These are phyloP conservation scores for Thelephora ganbajun DNA, from an alignment of 768 basidiomycete species.

Conservation along the genomic window DNA sequence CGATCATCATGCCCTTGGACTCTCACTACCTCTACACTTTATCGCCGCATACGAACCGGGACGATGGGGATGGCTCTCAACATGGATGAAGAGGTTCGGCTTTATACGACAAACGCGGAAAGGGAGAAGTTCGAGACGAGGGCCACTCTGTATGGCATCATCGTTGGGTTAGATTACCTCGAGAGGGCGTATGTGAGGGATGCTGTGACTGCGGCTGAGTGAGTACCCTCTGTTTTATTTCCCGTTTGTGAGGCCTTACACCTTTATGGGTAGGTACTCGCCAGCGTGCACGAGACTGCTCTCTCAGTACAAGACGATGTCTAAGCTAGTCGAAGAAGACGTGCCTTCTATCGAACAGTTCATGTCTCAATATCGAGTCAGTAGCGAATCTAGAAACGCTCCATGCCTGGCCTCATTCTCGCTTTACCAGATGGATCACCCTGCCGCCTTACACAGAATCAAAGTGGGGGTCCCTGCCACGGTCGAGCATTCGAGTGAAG, in stretches of 20 bases:
- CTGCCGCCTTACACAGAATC: conserved; percentile 82
- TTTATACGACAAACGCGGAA: conserved; percentile 79
- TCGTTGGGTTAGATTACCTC: conserved; percentile 85
- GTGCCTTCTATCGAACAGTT: conserved; percentile 81
- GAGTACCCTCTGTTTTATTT: conserved; percentile 20
- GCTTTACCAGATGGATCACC: conserved; percentile 72
- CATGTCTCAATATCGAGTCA: conserved; percentile 75
- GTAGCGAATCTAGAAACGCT: conserved; percentile 12
- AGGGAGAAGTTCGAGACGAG: conserved; percentile 80
- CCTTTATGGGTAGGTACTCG: conserved; percentile 62
- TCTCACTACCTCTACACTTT: too few relatives aligned
- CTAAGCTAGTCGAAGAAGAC: conserved; percentile 86
- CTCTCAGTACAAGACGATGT: conserved; percentile 94
- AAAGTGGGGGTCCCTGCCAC: conserved; percentile 93
- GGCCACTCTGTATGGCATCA: conserved; percentile 83
- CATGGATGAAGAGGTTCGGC: conserved; percentile 84
- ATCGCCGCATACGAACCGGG: neutral
- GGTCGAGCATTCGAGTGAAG: conserved; percentile 88
- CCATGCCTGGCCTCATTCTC: neutral
- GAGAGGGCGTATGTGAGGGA: conserved; percentile 94
- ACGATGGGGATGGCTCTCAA: conserved; percentile 30
- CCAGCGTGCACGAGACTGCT: conserved; percentile 90
- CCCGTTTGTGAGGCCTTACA: neutral
- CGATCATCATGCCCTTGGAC: too few relatives aligned
- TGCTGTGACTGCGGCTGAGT: conserved; percentile 84